These are phyloP conservation scores for Zelopaecilomyces penicillatus DNA, from an alignment of 2,329 filamentous ascomycete genomes.

Conservation along the genomic window DNA sequence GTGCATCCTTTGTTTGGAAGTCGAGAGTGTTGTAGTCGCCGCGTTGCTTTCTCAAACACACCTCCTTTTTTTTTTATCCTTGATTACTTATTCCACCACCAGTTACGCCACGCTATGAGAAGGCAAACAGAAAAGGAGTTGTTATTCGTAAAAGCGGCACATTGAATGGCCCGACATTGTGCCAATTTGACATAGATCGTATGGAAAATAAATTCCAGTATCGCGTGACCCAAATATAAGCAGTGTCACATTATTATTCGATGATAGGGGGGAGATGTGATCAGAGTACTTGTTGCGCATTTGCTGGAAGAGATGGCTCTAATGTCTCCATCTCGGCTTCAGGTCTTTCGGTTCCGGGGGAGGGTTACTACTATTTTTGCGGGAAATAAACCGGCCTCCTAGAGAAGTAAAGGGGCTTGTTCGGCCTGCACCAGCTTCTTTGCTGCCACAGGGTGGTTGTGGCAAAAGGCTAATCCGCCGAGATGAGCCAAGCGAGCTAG, in stretches of 20 bases:
- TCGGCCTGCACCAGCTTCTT: conserved; percentile 32
- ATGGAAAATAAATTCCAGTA: no score
- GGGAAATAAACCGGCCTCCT: conserved; percentile 37
- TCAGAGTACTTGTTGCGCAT: no score
- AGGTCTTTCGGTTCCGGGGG: conserved; percentile 28
- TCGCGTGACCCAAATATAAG: no score
- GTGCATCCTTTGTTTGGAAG: no score
- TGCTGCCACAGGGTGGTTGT: conserved; percentile 28
- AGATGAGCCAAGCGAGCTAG: conserved; percentile 46
- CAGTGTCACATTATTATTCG: no score
- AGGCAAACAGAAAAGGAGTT: not conserved
- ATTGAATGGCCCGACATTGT: not conserved
- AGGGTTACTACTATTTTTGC: conserved; percentile 30
- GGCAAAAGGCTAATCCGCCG: conserved; percentile 49
- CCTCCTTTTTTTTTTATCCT: no score
- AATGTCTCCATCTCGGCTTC: conserved; percentile 43
- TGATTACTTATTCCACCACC: not conserved
- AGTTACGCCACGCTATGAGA: conserved; percentile 15
- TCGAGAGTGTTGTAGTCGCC: no score
- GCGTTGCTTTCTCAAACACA: no score
- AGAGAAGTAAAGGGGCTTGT: conserved; percentile 40
- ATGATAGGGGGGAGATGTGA: no score
- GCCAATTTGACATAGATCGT: not conserved
- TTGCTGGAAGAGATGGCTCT: no score
- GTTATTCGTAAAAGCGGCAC: conserved; percentile 4